Percentiles rank a stretch among this genome's conserved stretches.
These are phyloP conservation scores for Pisolithus orientalis DNA, from an alignment of 768 basidiomycete genomes.

Conservation along the genomic window DNA sequence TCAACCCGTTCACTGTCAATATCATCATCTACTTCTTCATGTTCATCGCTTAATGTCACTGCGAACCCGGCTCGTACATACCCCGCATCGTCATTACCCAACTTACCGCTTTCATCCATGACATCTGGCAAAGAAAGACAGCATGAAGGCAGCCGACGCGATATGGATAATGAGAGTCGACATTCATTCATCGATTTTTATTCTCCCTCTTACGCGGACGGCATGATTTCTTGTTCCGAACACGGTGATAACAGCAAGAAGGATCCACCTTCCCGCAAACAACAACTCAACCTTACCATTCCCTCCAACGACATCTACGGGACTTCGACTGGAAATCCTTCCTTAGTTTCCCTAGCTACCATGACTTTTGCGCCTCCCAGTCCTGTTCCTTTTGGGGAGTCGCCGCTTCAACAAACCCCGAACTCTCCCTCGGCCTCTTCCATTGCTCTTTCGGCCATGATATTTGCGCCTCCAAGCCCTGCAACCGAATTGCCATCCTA, in stretches of 20 bases:
- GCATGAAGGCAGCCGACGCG: conserved; percentile 13
- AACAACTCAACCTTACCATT: conserved; percentile 12
- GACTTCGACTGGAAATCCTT: conserved; percentile 9
- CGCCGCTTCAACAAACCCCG: conserved; percentile 7
- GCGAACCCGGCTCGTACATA: conserved; percentile 40
- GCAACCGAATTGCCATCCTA: conserved; percentile 8
- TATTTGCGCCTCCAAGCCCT: conserved; percentile 24
- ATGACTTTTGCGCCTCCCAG: conserved; percentile 28
- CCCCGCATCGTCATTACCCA: conserved; percentile 26
- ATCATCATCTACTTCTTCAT: conserved; percentile 27
- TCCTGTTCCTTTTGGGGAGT: conserved; percentile 8
- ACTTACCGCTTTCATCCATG: conserved; percentile 20
- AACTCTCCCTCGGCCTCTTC: conserved; percentile 11
- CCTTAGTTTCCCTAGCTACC: conserved; percentile 22
- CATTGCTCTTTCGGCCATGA: conserved; percentile 21
- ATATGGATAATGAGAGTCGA: conserved; percentile 27
- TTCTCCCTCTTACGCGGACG: conserved; percentile 23
- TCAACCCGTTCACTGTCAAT: conserved; percentile 21
- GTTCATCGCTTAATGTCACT: conserved; percentile 24
- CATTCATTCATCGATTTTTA: conserved; percentile 45
- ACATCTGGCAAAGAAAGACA: conserved; percentile 10
- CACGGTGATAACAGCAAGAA: neutral
- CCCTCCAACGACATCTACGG: conserved; percentile 16
- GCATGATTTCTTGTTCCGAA: conserved; percentile 1
- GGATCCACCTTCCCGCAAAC: conserved; percentile 2